Conservation (phyloP, 495 filamentous ascomycete species). For the Penicillium ucsense region DNA sequence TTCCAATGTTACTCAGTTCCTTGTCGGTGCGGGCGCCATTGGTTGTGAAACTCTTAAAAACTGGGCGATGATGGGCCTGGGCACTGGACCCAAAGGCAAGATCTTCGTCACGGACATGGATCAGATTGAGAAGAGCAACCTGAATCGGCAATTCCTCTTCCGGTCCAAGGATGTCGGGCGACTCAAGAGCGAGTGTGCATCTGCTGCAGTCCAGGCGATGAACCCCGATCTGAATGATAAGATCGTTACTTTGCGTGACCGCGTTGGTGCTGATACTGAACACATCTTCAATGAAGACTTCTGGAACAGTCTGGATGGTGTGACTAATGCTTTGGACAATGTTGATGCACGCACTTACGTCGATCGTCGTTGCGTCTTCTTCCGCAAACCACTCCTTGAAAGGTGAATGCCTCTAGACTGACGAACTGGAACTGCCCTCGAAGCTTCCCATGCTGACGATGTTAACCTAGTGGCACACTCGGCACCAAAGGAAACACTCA, state of each 20-base stretch:
- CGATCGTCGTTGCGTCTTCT: conserved; percentile 95
- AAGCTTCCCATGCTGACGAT: neutral
- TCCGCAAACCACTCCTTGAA: conserved; percentile 92
- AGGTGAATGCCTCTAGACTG: conserved; percentile 18
- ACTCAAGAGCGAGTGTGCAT: conserved; percentile 94
- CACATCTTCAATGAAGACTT: conserved; percentile 92
- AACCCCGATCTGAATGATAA: conserved; percentile 85
- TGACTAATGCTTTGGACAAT: conserved; percentile 97
- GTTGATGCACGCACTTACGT: conserved; percentile 97
- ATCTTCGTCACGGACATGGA: conserved; percentile 96
- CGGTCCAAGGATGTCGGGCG: conserved; percentile 87
- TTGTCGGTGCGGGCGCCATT: conserved; percentile 95
- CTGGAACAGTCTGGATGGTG: conserved; percentile 81
- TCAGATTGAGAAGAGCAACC: conserved; percentile 96
- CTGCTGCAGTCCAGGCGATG: conserved; percentile 81
- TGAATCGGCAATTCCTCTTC: conserved; percentile 98
- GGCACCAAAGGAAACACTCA: conserved; percentile 98
- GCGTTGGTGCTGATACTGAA: conserved; percentile 88
- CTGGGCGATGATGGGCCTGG: conserved; percentile 98
- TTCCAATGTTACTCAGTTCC: conserved; percentile 77
- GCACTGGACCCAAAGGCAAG: conserved; percentile 75
- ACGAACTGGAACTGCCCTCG: neutral
- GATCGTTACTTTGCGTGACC: conserved; percentile 75
- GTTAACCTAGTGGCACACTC: conserved; percentile 59
- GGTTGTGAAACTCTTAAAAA: conserved; percentile 99